A percentile compares a stretch with the other conserved stretches of the same genome.
These are phyloP conservation scores for Dactylellina cionopaga DNA, from an alignment of 2,329 filamentous ascomycete species.

Conservation along the genomic window DNA sequence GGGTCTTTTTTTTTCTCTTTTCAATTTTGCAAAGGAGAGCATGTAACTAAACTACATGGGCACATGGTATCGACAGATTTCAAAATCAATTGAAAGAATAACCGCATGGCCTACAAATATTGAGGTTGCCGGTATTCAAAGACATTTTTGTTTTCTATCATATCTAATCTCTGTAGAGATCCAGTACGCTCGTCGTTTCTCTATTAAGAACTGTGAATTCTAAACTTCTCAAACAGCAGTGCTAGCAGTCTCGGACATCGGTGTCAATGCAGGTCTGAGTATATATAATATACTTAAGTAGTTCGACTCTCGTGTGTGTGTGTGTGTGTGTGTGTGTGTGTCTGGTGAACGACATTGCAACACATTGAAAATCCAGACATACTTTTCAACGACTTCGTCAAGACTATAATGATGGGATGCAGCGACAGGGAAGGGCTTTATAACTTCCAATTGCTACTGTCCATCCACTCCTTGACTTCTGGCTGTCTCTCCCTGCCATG, in stretches of 20 bases:
- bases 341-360: constrained; percentile 11
- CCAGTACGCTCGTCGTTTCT: too few species aligned
- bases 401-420: constrained; percentile 13
- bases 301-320: not conserved
- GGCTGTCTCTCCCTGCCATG: constrained; percentile 15
- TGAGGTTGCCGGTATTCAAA: constrained; percentile 52
- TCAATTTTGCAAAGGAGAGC: constrained; percentile 34
- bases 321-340: not conserved
- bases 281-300: too few species aligned
- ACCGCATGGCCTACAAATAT: constrained; percentile 53
- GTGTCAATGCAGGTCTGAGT: too few species aligned
- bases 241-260: too few species aligned
- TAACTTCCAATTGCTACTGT: not conserved
- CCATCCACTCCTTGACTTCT: not conserved
- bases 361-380: constrained; percentile 6
- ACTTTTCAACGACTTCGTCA: not conserved
- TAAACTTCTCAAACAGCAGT: too few species aligned
- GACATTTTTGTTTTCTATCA: not conserved
- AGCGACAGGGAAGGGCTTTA: not conserved
- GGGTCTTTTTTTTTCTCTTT: too few species aligned
- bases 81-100: constrained; percentile 46
- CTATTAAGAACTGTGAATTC: too few species aligned
- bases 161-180: not conserved
- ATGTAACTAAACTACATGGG: too few species aligned
- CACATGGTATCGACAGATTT: constrained; percentile 41